phyloP scores from a whole-genome alignment of 2,329 filamentous ascomycete species.

The Tolypocladium nubicola region DNA sequence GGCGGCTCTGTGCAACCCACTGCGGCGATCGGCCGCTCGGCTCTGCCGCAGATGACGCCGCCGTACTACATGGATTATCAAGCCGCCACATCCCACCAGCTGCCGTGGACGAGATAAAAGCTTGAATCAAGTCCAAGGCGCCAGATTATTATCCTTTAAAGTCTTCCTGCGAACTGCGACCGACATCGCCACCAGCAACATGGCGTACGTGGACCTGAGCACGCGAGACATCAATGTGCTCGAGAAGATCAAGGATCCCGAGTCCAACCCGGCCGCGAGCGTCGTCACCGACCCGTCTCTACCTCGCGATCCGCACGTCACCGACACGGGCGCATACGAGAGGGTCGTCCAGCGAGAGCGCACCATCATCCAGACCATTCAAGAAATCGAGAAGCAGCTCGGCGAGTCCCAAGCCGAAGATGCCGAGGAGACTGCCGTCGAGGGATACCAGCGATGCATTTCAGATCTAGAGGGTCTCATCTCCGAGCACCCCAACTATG shows the following conservation, averaged over 20 bases:
- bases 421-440: conserved; percentile 23
- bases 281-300: conserved; percentile 43
- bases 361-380: conserved; percentile 42
- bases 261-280: conserved; percentile 44
- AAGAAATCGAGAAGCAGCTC: conserved; percentile 43
- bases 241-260: conserved; percentile 57
- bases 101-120: not conserved
- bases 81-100: not conserved
- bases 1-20: not conserved
- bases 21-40: not conserved
- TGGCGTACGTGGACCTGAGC: conserved; percentile 41
- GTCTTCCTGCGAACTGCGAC: not conserved
- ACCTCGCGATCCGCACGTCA: conserved; percentile 47
- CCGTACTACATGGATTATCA: not conserved
- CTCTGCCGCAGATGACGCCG: not conserved
- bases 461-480: conserved; percentile 45
- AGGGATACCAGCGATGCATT: conserved; percentile 37
- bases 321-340: conserved; percentile 39
- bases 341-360: conserved; percentile 39
- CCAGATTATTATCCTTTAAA: not conserved
- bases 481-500: conserved; percentile 49
- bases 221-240: conserved; percentile 51
- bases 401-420: conserved; percentile 28
- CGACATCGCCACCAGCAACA: conserved; percentile 13
- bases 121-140: not conserved